Evolutionary conservation across 805 yeast species (phyloP), one percentile per base, ranked within the genome.

Genomic region (Saccharomycopsis sp.): DNA sequence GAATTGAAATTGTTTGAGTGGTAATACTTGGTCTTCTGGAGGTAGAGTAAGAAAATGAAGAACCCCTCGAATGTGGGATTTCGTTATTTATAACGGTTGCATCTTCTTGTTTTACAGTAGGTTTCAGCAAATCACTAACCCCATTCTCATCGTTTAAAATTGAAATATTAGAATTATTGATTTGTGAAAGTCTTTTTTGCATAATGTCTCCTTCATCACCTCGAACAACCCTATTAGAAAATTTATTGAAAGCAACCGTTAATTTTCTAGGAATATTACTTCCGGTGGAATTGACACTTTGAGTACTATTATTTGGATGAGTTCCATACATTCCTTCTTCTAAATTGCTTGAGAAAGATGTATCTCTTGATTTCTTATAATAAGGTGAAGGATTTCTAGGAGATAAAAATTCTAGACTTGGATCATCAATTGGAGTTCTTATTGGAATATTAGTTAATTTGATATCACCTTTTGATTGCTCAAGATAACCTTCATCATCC

Each of bases 161-260:
- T 3, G 37, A 34, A 14, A 40, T 23, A n/a, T 23, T 25, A 10
- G 35, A 8, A 28, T 37, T 40, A 12, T 28, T 37, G 5, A 25
- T 31, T 3, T 21, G 30, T 14, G 45, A 32, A 3, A 39, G 13
- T 23, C 40, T 28, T 21, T 38, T 35, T 10, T 28, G 21, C 25
- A 21, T 32, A 17, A n/a, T 33, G 9, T 46, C 47, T 4, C 27
- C 18, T 14, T 44, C 47, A 21, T 41, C 44, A 13, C 49, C 49
- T 29, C 36, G 43, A 20, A 46, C 48, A 26, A 46, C 36, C 23
- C 49, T 20, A 5, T 39, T 35, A n/a, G 43, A 38, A 23, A 46
- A 40, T 27, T 41, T 40, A 12, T 31, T 45, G 9, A 46, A 19
- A n/a, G 45, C 49, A 2, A 27, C 13, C n/a, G 49, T 40, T 4